Percentiles rank a stretch among this genome's conserved stretches.
phyloP scores from a whole-genome alignment of 2,329 filamentous ascomycete species.

The Aspergillus floridensis region DNA sequence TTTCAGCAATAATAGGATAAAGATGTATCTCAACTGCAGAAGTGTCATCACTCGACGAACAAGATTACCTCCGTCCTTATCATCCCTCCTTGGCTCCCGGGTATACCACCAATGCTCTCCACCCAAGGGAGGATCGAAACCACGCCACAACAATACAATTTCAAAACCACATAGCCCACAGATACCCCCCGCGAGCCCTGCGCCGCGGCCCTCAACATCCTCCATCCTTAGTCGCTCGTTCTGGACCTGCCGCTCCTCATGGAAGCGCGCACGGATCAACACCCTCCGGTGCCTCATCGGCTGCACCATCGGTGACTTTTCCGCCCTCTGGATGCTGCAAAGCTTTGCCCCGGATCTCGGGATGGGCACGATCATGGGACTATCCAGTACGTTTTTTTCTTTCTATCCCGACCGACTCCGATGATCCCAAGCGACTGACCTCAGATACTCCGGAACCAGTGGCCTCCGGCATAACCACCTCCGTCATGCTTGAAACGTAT shows the following conservation, averaged over 20 bases:
- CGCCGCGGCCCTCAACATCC: neutral
- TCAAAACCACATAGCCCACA: neutral
- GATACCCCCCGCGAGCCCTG: neutral
- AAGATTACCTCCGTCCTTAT: neutral
- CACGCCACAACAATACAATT: neutral
- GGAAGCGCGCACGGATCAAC: conserved; percentile 54
- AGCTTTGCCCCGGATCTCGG: conserved; percentile 48
- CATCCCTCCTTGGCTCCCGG: neutral
- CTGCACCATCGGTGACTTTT: conserved; percentile 57
- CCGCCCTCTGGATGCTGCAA: conserved; percentile 56
- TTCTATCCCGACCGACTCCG: neutral
- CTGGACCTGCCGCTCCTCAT: conserved; percentile 40
- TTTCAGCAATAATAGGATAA: neutral
- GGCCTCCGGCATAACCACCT: conserved; percentile 52
- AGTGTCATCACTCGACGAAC: neutral
- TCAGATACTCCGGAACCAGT: conserved; percentile 35
- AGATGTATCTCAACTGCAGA: neutral
- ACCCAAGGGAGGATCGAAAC: neutral
- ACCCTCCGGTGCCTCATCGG: conserved; percentile 56
- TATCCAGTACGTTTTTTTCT: conserved; percentile 47
- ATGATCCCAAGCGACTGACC: neutral
- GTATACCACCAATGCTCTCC: neutral
- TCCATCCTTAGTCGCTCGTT: conserved; percentile 20
- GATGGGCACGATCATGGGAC: conserved; percentile 51
- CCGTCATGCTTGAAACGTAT: conserved; percentile 53